Percentiles rank a stretch among this genome's conserved stretches.
These are phyloP conservation scores for Rhododendron ovatum DNA, from an alignment of 148 eudicot species.

Conservation along the genomic window DNA sequence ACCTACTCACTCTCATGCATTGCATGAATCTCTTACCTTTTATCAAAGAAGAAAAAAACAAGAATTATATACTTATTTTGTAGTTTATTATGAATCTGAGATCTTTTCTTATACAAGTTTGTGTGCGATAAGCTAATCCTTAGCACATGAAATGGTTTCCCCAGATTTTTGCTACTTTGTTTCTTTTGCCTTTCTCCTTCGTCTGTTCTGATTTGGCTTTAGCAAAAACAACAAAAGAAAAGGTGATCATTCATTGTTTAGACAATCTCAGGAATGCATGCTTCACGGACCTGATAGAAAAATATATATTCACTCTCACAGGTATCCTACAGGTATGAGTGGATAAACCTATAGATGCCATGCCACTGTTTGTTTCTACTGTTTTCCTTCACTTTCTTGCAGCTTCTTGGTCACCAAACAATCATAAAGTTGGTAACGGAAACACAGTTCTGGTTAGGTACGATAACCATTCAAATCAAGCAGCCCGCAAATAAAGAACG, in stretches of 20 bases:
- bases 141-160: too few species aligned
- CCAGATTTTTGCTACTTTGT: too few species aligned
- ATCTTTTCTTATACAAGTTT: too few species aligned
- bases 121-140: too few species aligned
- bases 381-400: neutral
- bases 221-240: too few species aligned
- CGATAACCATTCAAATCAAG: neutral
- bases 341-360: neutral
- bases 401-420: neutral
- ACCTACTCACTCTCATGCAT: too few species aligned
- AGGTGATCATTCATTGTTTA: neutral
- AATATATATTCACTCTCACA: neutral
- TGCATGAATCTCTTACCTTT: too few species aligned
- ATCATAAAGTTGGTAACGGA: neutral
- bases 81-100: too few species aligned
- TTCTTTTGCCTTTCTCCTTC: too few species aligned
- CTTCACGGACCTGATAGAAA: neutral
- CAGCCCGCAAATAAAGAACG: neutral
- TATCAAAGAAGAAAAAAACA: too few species aligned
- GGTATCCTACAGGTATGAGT: neutral
- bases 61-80: too few species aligned
- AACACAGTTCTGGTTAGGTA: neutral
- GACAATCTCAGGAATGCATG: neutral
- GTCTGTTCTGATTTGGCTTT: neutral
- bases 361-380: neutral